Evolutionary conservation across 2,329 filamentous ascomycete genomes (phyloP), one percentile per base, ranked within the genome.

Genomic region (Colletotrichum melonis): DNA sequence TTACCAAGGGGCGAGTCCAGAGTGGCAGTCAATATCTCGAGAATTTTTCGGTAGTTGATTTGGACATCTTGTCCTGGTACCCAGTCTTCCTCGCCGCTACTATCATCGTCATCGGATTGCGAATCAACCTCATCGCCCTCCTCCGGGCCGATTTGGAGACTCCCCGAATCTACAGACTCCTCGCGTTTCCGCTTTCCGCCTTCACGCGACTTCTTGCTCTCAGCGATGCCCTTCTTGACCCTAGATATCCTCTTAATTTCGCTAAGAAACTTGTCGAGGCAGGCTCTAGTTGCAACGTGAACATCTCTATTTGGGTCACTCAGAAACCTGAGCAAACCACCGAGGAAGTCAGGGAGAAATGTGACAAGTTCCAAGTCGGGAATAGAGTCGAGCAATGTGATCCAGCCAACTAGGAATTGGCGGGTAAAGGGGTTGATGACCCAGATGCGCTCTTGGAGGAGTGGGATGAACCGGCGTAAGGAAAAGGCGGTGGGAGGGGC

Each of bases 31-130:
- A 99, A 84, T 67, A 98, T 99, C 77, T 97, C 94, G 60, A 99
- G 85, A 46, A 99, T 97, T 76, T 93, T 94, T 73, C 94, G 92
- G 82, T 98, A 94, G 82, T 98, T 96, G 74, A 99, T 94, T 72
- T 97, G 93, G 8, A 98, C 95, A 81, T 99, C 97, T 83, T 99
- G 97, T 1, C 97, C 97, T 0, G 97, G 97, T 58, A 98, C 92
- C 95, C 96, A 99, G 80, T 98, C 97, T 73, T 95, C 95, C 77
- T 98, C 95, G 57, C 90, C 91, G 74, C 91, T 92, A 19, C 87
- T 84, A 35, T 89, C 89, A 2, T 89, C 88, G 5, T 91, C 90
- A 22, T 83, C 84, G 26, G 87, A 86, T 16, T 89, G 88, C 11
- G 90, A 90, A 60, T 86, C 89, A 30, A 91, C 84, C 73, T 92